phyloP scores from a whole-genome alignment of 2,329 filamentous ascomycete genomes.

The Diplodia mutila region DNA sequence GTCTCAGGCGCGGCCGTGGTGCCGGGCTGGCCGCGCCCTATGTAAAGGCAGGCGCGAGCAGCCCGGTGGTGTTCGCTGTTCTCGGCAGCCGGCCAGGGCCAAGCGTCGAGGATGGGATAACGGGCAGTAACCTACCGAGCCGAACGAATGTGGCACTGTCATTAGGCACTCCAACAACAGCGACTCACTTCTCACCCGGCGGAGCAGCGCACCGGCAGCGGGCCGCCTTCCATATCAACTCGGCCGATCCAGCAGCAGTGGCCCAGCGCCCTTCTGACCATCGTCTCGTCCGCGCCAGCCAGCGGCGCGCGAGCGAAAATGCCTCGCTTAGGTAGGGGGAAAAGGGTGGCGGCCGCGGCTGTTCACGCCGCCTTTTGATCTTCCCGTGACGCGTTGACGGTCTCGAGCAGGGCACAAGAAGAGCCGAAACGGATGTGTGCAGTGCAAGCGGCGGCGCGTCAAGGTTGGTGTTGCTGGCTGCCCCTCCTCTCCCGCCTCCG shows the following conservation, averaged over 20 bases:
- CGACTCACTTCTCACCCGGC: constrained; percentile 16
- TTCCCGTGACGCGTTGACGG: constrained; percentile 17
- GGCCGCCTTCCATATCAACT: constrained; percentile 14
- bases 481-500: not conserved
- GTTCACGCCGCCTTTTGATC: constrained; percentile 21
- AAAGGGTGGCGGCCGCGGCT: constrained; percentile 22
- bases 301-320: constrained; percentile 12
- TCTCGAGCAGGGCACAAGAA: constrained; percentile 27
- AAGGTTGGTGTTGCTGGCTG: constrained; percentile 24
- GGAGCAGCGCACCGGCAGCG: constrained; percentile 20
- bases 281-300: constrained; percentile 1
- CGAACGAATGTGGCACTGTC: constrained; percentile 19
- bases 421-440: constrained; percentile 27
- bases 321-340: constrained; percentile 27
- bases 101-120: constrained; percentile 23
- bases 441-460: constrained; percentile 27
- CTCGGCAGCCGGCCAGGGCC: constrained; percentile 23
- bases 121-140: constrained; percentile 19
- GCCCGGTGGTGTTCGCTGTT: not conserved
- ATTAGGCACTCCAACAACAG: constrained; percentile 19
- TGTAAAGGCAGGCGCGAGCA: not conserved
- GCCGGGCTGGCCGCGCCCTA: not conserved
- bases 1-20: not conserved
- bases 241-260: constrained; percentile 8
- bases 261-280: constrained; percentile 3